Evolutionary conservation across 768 basidiomycete genomes (phyloP).

Genomic region (Rhodotorula graminis): DNA sequence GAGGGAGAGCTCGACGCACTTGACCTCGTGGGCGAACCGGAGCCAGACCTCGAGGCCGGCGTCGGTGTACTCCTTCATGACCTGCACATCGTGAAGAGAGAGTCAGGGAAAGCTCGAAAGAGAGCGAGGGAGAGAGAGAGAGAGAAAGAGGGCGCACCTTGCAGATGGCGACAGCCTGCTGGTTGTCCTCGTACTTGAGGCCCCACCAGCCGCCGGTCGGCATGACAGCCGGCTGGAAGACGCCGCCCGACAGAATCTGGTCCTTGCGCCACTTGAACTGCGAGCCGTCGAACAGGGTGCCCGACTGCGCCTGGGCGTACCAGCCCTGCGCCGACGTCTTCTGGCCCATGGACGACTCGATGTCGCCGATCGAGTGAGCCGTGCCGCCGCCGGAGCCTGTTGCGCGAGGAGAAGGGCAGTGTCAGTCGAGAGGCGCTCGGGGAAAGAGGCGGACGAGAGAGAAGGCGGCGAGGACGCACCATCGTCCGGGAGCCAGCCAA

Average conservation of each 20-base stretch:
- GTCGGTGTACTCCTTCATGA: slow-evolving; percentile 44
- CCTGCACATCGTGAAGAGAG: slow-evolving; percentile 26
- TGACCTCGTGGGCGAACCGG: slow-evolving; percentile 42
- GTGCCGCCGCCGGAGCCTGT: slow-evolving; percentile 41
- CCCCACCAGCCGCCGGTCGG: slow-evolving; percentile 39
- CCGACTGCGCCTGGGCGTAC: slow-evolving; percentile 40
- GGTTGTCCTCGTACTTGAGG: slow-evolving; percentile 38
- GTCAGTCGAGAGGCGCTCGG: not conserved
- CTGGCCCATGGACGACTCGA: slow-evolving; percentile 28
- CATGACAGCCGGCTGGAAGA: slow-evolving; percentile 42
- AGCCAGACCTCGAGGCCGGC: slow-evolving; percentile 44
- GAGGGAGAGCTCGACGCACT: not conserved
- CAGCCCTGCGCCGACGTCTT: slow-evolving; percentile 36
- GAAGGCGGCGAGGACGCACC: slow-evolving; percentile 9
- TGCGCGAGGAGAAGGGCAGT: not conserved
- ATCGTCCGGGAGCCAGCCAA: slow-evolving; percentile 41
- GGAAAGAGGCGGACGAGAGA: not conserved
- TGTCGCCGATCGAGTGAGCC: slow-evolving; percentile 35
- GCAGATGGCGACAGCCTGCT: slow-evolving; percentile 32
- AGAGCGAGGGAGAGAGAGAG: not conserved
- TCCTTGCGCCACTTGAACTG: slow-evolving; percentile 39
- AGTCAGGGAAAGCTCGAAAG: not conserved
- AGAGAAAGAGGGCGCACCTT: not conserved
- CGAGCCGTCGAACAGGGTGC: slow-evolving; percentile 38
- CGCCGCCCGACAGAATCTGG: slow-evolving; percentile 34